phyloP scores from a whole-genome alignment of 2,329 filamentous ascomycete species.

The Fusarium sulawesiense region DNA sequence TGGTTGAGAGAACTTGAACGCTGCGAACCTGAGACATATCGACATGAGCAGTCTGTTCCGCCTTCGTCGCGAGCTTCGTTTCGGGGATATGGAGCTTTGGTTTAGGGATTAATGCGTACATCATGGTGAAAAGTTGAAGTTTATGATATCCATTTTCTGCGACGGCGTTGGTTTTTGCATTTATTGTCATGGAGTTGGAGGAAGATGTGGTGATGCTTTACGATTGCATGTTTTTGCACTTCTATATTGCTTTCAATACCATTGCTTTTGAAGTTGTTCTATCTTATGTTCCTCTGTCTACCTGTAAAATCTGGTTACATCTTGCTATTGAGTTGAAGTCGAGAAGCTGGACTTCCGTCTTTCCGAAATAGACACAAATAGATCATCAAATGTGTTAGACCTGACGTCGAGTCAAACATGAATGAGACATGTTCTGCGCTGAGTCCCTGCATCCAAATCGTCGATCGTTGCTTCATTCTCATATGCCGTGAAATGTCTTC shows the following conservation, averaged over 20 bases:
- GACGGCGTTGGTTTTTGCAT: slow-evolving; percentile 23
- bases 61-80: slow-evolving; percentile 34
- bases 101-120: slow-evolving; percentile 6
- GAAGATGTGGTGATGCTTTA: neutral
- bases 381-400: neutral
- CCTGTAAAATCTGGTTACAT: neutral
- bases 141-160: slow-evolving; percentile 6
- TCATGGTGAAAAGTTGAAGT: slow-evolving; percentile 5
- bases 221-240: slow-evolving; percentile 9
- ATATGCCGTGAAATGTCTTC: neutral
- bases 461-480: neutral
- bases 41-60: slow-evolving; percentile 30
- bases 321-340: neutral
- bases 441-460: neutral
- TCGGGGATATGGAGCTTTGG: slow-evolving; percentile 31
- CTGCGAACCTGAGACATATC: slow-evolving; percentile 21
- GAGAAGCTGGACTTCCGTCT: neutral
- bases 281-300: neutral
- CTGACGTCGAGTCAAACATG: neutral
- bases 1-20: slow-evolving; percentile 48
- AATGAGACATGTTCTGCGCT: neutral
- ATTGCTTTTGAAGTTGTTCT: neutral
- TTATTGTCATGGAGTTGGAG: slow-evolving; percentile 13
- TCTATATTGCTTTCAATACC: slow-evolving; percentile 14
- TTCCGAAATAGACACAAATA: neutral